Evolutionary conservation across 2,329 filamentous ascomycete genomes (phyloP), one percentile per base, ranked within the genome.

Genomic region (Trichophyton equinum): DNA sequence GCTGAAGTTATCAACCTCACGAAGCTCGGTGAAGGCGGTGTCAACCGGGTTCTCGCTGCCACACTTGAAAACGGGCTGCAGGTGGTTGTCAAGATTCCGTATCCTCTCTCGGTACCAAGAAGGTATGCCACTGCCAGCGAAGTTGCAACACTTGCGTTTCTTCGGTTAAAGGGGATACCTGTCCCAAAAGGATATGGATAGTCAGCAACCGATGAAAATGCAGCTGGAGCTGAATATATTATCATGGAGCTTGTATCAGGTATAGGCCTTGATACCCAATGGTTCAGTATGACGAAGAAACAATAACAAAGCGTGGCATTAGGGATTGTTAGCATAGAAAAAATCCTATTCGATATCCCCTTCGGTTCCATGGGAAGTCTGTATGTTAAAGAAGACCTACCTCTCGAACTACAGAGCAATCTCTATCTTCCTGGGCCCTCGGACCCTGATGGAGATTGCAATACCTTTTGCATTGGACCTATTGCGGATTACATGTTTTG

Each of bases 131-230:
- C 67, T 20, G 68, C 67, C 7, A 68, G 65, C 61, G 67, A 70
- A 64, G 67, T 64, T 13, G 66, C 66, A 22, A 68, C 66, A 7
- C 59, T 67, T 15, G 58, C 60, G 6, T 67, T 67, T 49, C 63
- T 70, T 33, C 65, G 62, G 11, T 65, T 61, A 11, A 65, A 72
- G 51, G 65, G 66, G 8, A 64, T 75, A 59, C 72, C 74, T 18
- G 70, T 75, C 18, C 74, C 74, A 2, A 61, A 66, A 51, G 58
- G 70, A 6, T 67, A 66, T 64, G 65, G 61, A 0, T 69, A 63
- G 60, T 68, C 63, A 22, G 64, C 66, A 8, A 63, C 63, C 22
- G 30, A 42, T 3, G 59, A 66, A 8, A 70, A 69, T 55, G 11
- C 64, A 11, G 65, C 67, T 47, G 67, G 68, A 27, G 59, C 62